A percentile compares a stretch with the other conserved stretches of the same genome.
Evolutionary conservation across 1,284 basidiomycete genomes (phyloP).

Genomic region (Mycena sp.): DNA sequence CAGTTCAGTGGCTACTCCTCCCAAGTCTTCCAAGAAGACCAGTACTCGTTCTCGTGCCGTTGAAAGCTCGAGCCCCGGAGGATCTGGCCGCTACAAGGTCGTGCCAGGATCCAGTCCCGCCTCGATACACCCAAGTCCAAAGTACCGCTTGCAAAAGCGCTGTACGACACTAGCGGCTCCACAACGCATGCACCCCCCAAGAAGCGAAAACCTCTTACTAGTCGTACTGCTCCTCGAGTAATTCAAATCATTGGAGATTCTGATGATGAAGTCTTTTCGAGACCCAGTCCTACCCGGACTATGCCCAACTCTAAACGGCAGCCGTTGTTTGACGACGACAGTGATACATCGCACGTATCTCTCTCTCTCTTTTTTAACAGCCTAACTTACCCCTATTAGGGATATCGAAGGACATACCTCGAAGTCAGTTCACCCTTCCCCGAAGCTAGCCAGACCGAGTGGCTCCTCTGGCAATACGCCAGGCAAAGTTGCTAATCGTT

Average conservation of each 20-base stretch:
- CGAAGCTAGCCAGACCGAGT: no score
- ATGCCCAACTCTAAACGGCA: slow-evolving; percentile 21
- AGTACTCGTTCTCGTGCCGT: not conserved
- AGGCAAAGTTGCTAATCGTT: no score
- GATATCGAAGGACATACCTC: no score
- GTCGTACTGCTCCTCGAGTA: not conserved
- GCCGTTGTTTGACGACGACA: slow-evolving; percentile 43
- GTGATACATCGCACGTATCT: slow-evolving; percentile 23
- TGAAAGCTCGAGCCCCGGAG: slow-evolving; percentile 2
- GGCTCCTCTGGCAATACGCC: no score
- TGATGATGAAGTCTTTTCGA: slow-evolving; percentile 12
- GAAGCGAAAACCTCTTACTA: not conserved
- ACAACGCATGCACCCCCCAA: not conserved
- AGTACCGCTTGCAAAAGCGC: no score
- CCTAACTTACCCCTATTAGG: slow-evolving; percentile 44
- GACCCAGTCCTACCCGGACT: not conserved
- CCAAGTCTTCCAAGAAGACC: slow-evolving; percentile 9
- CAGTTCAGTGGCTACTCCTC: no score
- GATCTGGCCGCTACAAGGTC: slow-evolving; percentile 1
- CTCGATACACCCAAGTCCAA: no score
- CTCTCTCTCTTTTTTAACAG: not conserved
- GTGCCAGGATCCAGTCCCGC: no score
- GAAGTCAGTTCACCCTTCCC: not conserved
- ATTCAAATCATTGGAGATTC: slow-evolving; percentile 2
- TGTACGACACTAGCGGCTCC: not conserved